Percentiles rank a stretch among this genome's conserved stretches.
Conservation (phyloP, 306 rosid genomes). For the Argentina anserina region DNA sequence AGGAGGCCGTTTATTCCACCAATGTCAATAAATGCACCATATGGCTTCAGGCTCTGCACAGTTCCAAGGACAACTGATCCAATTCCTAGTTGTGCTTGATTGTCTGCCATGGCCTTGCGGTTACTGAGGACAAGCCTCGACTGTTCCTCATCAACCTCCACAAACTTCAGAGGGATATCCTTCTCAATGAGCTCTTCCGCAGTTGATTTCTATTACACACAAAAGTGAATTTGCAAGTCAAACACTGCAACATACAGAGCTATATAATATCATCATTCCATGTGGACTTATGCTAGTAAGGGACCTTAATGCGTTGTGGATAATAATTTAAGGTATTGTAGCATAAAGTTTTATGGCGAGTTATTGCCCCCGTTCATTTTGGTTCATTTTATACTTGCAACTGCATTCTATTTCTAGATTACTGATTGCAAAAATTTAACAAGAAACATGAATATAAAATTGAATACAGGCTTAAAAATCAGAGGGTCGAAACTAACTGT, state of each 20-base stretch:
- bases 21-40: slow-evolving; percentile 93
- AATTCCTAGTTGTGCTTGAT: slow-evolving; percentile 93
- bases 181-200: slow-evolving; percentile 87
- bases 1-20: slow-evolving; percentile 98
- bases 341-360: not conserved
- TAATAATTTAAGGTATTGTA: not conserved
- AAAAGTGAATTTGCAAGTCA: slow-evolving; percentile 11
- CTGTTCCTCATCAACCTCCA: slow-evolving; percentile 95
- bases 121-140: slow-evolving; percentile 88
- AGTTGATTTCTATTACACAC: slow-evolving; percentile 47
- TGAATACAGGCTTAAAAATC: slow-evolving; percentile 1
- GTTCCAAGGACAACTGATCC: slow-evolving; percentile 92
- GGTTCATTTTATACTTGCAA: not conserved
- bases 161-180: slow-evolving; percentile 90
- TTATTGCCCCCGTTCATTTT: not conserved
- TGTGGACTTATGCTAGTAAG: not conserved
- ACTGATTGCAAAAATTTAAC: not conserved
- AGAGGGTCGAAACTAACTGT: slow-evolving; percentile 56
- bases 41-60: slow-evolving; percentile 92
- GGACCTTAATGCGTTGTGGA: not conserved
- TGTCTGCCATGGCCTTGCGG: slow-evolving; percentile 95
- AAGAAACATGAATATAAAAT: not conserved
- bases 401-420: not conserved
- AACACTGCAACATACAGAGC: not conserved
- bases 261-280: not conserved